Conservation (phyloP, 2,329 filamentous ascomycete species). For the Monosporascus sp. region DNA sequence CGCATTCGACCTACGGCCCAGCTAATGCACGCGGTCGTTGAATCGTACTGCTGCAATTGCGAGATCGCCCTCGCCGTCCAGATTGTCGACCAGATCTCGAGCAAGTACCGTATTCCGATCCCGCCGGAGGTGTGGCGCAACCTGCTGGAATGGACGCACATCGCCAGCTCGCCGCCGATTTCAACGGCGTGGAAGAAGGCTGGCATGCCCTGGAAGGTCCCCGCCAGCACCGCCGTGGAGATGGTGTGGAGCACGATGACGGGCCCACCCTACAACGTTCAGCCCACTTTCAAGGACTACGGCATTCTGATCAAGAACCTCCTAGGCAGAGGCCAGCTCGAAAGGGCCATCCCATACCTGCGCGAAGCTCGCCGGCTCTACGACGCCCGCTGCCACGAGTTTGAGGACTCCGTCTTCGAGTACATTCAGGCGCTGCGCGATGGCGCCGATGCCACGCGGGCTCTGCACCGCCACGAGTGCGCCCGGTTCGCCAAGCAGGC, state of each 20-base stretch:
- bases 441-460: slow-evolving; percentile 10
- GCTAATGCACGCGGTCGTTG: slow-evolving; percentile 62
- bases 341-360: slow-evolving; percentile 22
- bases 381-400: slow-evolving; percentile 17
- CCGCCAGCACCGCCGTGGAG: slow-evolving; percentile 40
- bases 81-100: slow-evolving; percentile 58
- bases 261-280: slow-evolving; percentile 48
- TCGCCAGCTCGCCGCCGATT: slow-evolving; percentile 40
- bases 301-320: slow-evolving; percentile 44
- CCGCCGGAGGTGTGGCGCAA: slow-evolving; percentile 56
- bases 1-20: slow-evolving; percentile 45
- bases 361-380: slow-evolving; percentile 23
- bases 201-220: slow-evolving; percentile 23
- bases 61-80: slow-evolving; percentile 54
- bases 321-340: slow-evolving; percentile 6
- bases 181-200: slow-evolving; percentile 31
- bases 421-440: slow-evolving; percentile 20
- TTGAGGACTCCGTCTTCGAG: slow-evolving; percentile 18
- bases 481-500: slow-evolving; percentile 23
- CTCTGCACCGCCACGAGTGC: slow-evolving; percentile 16
- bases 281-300: slow-evolving; percentile 51
- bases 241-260: slow-evolving; percentile 57
- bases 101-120: slow-evolving; percentile 53
- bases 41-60: slow-evolving; percentile 62
- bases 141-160: slow-evolving; percentile 62